Evolutionary conservation across 768 basidiomycete species (phyloP).

Genomic region (Termitomyces sp.): DNA sequence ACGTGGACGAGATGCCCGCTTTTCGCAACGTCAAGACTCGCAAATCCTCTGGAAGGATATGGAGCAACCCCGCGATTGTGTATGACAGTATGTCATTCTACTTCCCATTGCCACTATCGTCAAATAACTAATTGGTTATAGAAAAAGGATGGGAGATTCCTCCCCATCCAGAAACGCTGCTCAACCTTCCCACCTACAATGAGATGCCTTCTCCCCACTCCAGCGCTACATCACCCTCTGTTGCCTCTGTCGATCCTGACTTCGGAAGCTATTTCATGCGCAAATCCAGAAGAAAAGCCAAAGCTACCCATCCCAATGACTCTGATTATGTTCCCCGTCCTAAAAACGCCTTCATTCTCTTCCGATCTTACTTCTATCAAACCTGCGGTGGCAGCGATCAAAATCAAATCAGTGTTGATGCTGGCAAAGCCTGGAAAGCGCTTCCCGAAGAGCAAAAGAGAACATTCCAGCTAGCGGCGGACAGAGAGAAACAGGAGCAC

Average conservation of each 20-base stretch:
- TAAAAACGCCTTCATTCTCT: constrained; percentile 37
- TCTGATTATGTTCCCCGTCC: constrained; percentile 30
- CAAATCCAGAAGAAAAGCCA: constrained; percentile 15
- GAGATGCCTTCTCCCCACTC: constrained; percentile 11
- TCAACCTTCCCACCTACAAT: neutral
- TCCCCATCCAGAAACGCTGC: neutral
- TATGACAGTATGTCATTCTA: constrained; percentile 23
- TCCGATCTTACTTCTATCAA: constrained; percentile 28
- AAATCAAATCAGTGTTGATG: constrained; percentile 30
- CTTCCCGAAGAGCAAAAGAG: constrained; percentile 21
- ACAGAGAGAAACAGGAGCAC: constrained; percentile 25
- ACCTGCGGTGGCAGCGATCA: constrained; percentile 23
- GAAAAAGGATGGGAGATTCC: constrained; percentile 21
- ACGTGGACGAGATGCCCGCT: constrained; percentile 23
- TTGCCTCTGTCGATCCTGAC: constrained; percentile 11
- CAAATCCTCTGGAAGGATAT: constrained; percentile 23
- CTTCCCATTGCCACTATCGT: neutral
- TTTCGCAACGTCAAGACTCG: constrained; percentile 23
- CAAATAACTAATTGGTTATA: constrained; percentile 4
- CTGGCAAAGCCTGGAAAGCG: constrained; percentile 28
- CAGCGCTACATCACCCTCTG: constrained; percentile 12
- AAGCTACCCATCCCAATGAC: constrained; percentile 11
- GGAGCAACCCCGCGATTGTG: constrained; percentile 17
- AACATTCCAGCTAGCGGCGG: constrained; percentile 20
- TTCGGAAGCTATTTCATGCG: constrained; percentile 1